phyloP scores from a whole-genome alignment of 495 filamentous ascomycete species.

The Chaetomidium leptoderma region DNA sequence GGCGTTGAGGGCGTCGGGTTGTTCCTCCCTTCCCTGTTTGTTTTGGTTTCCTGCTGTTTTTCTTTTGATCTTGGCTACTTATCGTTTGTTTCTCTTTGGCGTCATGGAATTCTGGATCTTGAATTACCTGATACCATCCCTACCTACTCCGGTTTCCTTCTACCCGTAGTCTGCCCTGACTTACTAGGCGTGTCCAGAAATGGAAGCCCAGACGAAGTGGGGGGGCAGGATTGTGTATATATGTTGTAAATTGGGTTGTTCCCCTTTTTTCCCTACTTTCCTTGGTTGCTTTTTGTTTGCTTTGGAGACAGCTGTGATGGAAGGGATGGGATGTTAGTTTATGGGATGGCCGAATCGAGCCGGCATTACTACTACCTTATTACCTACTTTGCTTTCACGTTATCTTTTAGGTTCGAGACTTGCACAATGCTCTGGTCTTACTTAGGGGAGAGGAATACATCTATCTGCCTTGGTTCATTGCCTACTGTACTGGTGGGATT shows the following conservation, averaged over 20 bases:
- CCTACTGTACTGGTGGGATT: no score
- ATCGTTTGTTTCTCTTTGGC: not conserved
- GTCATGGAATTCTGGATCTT: constrained; percentile 15
- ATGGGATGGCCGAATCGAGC: no score
- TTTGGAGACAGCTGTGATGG: not conserved
- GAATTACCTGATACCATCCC: constrained; percentile 12
- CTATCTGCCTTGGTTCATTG: no score
- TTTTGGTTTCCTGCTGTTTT: constrained; percentile 1
- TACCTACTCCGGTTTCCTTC: constrained; percentile 5
- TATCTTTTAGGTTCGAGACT: no score
- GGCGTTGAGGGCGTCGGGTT: constrained; percentile 9
- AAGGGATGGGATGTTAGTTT: no score
- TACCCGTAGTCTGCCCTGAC: no score
- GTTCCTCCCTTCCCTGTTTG: not conserved
- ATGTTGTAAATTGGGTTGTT: not conserved
- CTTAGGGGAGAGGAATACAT: no score
- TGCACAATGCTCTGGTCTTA: no score
- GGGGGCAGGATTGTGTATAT: not conserved
- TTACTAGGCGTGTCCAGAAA: not conserved
- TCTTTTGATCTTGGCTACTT: not conserved
- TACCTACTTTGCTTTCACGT: no score
- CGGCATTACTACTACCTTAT: no score
- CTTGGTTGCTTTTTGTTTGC: not conserved
- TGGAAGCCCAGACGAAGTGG: not conserved
- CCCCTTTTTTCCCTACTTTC: not conserved